Conservation (phyloP, 257 asterid genomes). For the Orobanche coerulescens region DNA sequence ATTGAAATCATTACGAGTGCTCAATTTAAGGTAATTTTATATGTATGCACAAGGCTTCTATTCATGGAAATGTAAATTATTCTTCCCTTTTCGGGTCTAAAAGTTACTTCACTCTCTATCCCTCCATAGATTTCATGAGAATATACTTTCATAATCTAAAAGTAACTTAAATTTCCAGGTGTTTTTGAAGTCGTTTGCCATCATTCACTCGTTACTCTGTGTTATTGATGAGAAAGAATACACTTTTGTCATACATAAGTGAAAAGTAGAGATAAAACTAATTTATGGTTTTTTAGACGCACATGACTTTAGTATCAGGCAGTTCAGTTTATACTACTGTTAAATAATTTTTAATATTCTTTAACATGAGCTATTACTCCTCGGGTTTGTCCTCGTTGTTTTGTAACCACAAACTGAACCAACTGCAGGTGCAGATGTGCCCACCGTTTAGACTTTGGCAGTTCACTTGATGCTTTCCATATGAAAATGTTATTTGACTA, state of each 20-base stretch:
- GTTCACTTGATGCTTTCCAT: conserved; percentile 3
- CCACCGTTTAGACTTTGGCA: too few species aligned
- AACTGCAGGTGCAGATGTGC: not conserved
- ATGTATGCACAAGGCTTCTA: not conserved
- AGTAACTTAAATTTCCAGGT: conserved; percentile 2
- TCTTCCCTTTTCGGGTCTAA: conserved; percentile 8
- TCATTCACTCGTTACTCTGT: not conserved
- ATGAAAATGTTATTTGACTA: conserved; percentile 3
- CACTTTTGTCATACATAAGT: too few species aligned
- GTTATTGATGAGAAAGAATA: too few species aligned
- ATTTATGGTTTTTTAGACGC: too few species aligned
- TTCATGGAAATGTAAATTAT: not conserved
- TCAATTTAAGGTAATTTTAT: conserved; percentile 64
- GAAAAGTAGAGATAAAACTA: too few species aligned
- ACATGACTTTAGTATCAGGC: too few species aligned
- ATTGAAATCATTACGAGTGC: conserved; percentile 51
- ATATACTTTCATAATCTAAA: not conserved
- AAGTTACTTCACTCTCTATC: not conserved
- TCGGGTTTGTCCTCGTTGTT: not conserved
- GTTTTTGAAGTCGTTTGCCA: conserved; percentile 5
- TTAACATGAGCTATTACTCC: too few species aligned
- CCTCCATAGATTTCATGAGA: not conserved
- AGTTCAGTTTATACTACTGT: too few species aligned
- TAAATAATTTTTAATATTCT: too few species aligned
- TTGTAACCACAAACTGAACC: not conserved